These are phyloP conservation scores for Cymbopogon flexuosus DNA, from an alignment of 202 grass and related monocot species.

Conservation along the genomic window DNA sequence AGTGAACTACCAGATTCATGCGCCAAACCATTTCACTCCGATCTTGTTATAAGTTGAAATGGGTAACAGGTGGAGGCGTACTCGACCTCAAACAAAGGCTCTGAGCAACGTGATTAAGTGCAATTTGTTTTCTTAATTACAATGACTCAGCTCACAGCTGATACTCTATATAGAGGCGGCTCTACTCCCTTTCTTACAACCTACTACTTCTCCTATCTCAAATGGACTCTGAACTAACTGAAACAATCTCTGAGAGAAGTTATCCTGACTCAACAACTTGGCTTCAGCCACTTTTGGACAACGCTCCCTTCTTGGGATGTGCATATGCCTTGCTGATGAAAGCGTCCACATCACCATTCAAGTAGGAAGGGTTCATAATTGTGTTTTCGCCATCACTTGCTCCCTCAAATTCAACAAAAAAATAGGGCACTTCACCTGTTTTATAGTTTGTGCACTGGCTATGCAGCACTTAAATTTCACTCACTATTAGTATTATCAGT, in stretches of 20 bases:
- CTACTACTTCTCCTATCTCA: not conserved
- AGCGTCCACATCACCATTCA: not conserved
- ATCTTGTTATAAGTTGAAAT: too few relatives aligned
- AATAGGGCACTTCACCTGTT: not conserved
- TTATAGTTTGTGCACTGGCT: slow-evolving; percentile 7
- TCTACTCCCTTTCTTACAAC: not conserved
- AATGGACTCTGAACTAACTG: not conserved
- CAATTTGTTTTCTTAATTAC: not conserved
- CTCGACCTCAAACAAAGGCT: too few relatives aligned
- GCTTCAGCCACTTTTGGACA: not conserved
- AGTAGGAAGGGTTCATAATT: slow-evolving; percentile 22
- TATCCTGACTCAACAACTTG: not conserved
- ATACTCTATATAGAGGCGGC: not conserved
- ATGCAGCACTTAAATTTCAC: not conserved
- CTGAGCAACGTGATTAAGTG: not conserved
- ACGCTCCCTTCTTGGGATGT: not conserved
- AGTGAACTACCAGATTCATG: not conserved
- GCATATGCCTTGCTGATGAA: not conserved
- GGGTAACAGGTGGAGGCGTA: not conserved
- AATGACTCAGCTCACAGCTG: not conserved
- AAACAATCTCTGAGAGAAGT: not conserved
- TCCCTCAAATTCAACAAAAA: not conserved
- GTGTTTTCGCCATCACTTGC: slow-evolving; percentile 10
- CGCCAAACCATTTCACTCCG: not conserved
- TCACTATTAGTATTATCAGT: not conserved